A percentile compares a stretch with the other conserved stretches of the same genome.
Conservation (phyloP, 805 yeast species). For the Hanseniaspora clermontiae region DNA sequence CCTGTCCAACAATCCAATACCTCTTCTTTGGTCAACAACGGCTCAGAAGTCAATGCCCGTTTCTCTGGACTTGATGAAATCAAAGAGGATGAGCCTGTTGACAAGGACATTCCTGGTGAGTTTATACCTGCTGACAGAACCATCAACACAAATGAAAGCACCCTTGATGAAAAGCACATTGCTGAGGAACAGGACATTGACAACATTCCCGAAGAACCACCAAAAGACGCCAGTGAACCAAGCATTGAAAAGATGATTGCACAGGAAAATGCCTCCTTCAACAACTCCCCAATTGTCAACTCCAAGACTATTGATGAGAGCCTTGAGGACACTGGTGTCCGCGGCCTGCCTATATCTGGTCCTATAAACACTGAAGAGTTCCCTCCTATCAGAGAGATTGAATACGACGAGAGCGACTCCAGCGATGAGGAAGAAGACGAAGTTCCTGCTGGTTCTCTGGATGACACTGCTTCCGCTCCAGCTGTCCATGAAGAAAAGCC, state of each 20-base stretch:
- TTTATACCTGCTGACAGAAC: background rate
- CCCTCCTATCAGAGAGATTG: slow-evolving; percentile 49
- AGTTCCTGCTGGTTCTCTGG: slow-evolving; percentile 22
- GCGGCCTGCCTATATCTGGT: slow-evolving; percentile 13
- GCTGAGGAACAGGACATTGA: background rate
- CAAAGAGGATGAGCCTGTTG: slow-evolving; percentile 18
- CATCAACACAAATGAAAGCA: background rate
- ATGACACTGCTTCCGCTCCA: slow-evolving; percentile 5
- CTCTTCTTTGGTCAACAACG: slow-evolving; percentile 83
- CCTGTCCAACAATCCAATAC: slow-evolving; percentile 68
- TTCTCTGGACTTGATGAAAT: background rate
- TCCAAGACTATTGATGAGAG: background rate
- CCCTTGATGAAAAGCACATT: background rate
- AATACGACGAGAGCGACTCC: slow-evolving; percentile 41
- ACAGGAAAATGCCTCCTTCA: slow-evolving; percentile 13
- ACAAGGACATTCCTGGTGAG: slow-evolving; percentile 25
- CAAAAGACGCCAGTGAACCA: background rate
- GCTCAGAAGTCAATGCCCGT: slow-evolving; percentile 52
- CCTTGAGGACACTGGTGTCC: background rate
- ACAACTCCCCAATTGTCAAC: slow-evolving; percentile 2
- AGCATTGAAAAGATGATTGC: slow-evolving; percentile 2
- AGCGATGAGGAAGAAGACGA: slow-evolving; percentile 32
- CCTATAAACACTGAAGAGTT: slow-evolving; percentile 31
- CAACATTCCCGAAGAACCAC: slow-evolving; percentile 10
- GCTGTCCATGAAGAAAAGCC: background rate